A percentile compares a stretch with the other conserved stretches of the same genome.
Conservation (phyloP, 305 asterid genomes). For the Fraxinus ornus region DNA sequence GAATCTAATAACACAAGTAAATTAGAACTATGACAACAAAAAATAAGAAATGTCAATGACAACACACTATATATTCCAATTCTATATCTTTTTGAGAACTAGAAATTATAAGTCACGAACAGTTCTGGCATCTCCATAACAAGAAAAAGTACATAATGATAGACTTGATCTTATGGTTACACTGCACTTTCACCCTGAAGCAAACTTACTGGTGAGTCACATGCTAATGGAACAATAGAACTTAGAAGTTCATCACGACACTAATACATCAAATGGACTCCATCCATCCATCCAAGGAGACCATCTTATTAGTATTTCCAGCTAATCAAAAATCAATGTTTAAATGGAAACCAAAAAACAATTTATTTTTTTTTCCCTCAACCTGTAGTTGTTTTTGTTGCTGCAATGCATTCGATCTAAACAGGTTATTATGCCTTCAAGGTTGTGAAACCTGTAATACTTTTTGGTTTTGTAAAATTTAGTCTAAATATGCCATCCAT, state of each 20-base stretch:
- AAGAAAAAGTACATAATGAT: background rate
- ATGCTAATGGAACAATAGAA: slow-evolving; percentile 4
- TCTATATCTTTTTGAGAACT: background rate
- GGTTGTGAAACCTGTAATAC: background rate
- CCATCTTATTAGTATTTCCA: background rate
- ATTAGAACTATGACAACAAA: background rate
- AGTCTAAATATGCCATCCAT: background rate
- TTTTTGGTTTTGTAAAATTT: background rate
- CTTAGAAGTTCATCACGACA: background rate
- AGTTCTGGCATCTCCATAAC: slow-evolving; percentile 8
- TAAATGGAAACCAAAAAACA: background rate
- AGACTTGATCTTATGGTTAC: background rate
- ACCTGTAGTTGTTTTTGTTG: background rate
- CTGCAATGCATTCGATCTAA: background rate
- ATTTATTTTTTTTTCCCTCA: background rate
- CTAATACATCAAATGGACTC: background rate
- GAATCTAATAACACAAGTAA: slow-evolving; percentile 9
- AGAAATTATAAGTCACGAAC: background rate
- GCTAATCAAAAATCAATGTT: background rate
- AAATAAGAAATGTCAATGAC: background rate
- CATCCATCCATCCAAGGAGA: background rate
- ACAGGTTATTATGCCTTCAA: background rate
- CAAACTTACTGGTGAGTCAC: background rate
- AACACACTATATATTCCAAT: background rate
- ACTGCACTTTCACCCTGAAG: background rate